Evolutionary conservation across 2,329 filamentous ascomycete species (phyloP).

Genomic region (Arthrobotrys conoides): DNA sequence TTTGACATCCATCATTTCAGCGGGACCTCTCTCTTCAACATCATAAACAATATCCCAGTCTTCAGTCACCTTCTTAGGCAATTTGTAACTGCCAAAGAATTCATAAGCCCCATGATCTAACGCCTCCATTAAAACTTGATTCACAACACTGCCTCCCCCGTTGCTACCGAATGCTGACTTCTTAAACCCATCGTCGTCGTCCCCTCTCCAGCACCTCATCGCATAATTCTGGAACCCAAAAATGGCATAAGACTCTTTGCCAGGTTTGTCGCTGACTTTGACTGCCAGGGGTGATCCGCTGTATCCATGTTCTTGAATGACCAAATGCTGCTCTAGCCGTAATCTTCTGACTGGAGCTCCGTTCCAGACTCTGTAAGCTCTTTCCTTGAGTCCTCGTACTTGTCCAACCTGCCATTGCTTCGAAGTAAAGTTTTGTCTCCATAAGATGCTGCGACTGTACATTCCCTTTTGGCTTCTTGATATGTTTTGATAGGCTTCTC

Average conservation of each 20-base stretch:
- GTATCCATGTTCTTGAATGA: conserved; percentile 56
- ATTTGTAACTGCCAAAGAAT: conserved; percentile 52
- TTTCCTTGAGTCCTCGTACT: conserved; percentile 44
- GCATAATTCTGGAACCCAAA: conserved; percentile 59
- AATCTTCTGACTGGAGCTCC: conserved; percentile 43
- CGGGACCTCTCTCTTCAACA: conserved; percentile 15
- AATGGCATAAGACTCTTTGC: conserved; percentile 46
- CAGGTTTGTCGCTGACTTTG: conserved; percentile 44
- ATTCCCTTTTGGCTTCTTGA: conserved; percentile 43
- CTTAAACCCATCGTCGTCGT: conserved; percentile 53
- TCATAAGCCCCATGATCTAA: conserved; percentile 56
- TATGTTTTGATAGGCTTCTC: conserved; percentile 56
- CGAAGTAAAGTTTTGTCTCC: conserved; percentile 58
- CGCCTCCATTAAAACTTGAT: conserved; percentile 51
- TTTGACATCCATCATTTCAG: not conserved
- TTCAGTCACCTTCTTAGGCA: conserved; percentile 46
- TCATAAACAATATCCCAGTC: conserved; percentile 59
- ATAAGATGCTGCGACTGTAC: conserved; percentile 56
- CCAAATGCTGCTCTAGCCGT: conserved; percentile 44
- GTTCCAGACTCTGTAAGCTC: conserved; percentile 52
- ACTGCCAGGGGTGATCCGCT: conserved; percentile 55
- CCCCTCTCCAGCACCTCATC: conserved; percentile 48
- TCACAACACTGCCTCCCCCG: conserved; percentile 37
- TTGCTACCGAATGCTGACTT: conserved; percentile 36
- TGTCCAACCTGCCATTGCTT: conserved; percentile 58